Conservation (phyloP, 2,329 filamentous ascomycete species). For the Exophiala xenobiotica region DNA sequence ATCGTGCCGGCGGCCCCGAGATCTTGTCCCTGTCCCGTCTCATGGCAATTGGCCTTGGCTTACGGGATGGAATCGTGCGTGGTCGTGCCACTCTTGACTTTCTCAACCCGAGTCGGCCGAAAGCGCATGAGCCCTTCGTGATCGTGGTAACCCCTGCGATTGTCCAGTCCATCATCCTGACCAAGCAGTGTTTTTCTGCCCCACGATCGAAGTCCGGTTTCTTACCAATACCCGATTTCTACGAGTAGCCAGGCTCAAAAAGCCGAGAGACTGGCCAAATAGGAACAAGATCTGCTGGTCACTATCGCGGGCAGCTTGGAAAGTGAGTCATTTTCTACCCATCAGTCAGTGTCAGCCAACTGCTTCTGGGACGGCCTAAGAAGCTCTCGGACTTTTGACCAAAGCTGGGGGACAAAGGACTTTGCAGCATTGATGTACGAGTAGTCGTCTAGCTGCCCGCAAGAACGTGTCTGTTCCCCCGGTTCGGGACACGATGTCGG, state of each 20-base stretch:
- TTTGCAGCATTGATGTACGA: background rate
- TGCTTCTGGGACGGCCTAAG: too few species aligned
- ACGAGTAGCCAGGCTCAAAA: background rate
- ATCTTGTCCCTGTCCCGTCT: background rate
- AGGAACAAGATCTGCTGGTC: background rate
- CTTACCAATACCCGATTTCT: background rate
- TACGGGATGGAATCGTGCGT: background rate
- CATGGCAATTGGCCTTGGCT: background rate
- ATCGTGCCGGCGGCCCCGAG: background rate
- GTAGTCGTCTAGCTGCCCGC: background rate
- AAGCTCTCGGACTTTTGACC: too few species aligned
- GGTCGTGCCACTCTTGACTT: too few species aligned
- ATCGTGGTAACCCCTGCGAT: background rate
- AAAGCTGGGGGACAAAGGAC: background rate
- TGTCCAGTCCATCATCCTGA: background rate
- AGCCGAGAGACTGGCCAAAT: background rate
- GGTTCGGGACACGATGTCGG: background rate
- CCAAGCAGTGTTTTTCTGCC: background rate
- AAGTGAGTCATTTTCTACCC: background rate
- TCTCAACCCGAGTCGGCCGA: slow-evolving; percentile 4
- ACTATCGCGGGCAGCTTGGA: background rate
- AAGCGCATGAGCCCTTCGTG: background rate
- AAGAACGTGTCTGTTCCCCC: background rate
- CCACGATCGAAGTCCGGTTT: background rate
- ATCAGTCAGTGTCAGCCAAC: background rate